Percentiles rank a stretch among this genome's conserved stretches.
Conservation (phyloP, 768 basidiomycete genomes). For the Rickenella mellea region DNA sequence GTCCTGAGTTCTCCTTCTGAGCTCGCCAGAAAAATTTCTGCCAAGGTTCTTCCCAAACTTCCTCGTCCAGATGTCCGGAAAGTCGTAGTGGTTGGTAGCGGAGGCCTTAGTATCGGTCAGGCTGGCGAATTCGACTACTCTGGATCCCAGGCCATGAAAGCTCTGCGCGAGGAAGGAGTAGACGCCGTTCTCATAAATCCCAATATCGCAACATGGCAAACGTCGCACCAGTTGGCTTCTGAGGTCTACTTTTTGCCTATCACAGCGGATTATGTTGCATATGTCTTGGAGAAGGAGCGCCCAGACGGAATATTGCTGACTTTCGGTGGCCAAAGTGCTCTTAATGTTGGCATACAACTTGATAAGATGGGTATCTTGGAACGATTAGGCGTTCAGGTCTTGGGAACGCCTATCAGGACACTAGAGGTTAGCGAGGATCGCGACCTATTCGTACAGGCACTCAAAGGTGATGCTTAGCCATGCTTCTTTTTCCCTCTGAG, state of each 20-base stretch:
- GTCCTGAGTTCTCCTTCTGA: conserved; percentile 92
- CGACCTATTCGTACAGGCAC: conserved; percentile 89
- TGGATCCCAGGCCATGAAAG: conserved; percentile 97
- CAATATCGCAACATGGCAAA: conserved; percentile 99
- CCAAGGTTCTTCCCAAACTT: conserved; percentile 87
- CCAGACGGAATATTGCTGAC: conserved; percentile 96
- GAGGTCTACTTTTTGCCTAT: conserved; percentile 98
- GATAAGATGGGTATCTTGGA: conserved; percentile 96
- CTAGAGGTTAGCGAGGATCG: conserved; percentile 96
- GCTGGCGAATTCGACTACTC: conserved; percentile 99
- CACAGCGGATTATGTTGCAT: conserved; percentile 95
- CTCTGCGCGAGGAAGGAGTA: conserved; percentile 91
- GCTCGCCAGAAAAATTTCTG: conserved; percentile 86
- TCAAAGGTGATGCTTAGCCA: too few species aligned
- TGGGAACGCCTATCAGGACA: conserved; percentile 92
- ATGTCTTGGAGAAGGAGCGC: conserved; percentile 95
- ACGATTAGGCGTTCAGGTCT: conserved; percentile 82
- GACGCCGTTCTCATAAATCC: conserved; percentile 95
- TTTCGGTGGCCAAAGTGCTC: conserved; percentile 95
- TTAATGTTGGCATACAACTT: conserved; percentile 95
- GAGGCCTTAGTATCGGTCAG: conserved; percentile 94
- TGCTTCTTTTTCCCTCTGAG: conserved; percentile 1
- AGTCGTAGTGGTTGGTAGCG: conserved; percentile 92
- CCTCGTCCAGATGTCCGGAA: conserved; percentile 88
- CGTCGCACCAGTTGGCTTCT: conserved; percentile 91